Evolutionary conservation across 345 rosid species (phyloP).

Genomic region (Populus tremula): DNA sequence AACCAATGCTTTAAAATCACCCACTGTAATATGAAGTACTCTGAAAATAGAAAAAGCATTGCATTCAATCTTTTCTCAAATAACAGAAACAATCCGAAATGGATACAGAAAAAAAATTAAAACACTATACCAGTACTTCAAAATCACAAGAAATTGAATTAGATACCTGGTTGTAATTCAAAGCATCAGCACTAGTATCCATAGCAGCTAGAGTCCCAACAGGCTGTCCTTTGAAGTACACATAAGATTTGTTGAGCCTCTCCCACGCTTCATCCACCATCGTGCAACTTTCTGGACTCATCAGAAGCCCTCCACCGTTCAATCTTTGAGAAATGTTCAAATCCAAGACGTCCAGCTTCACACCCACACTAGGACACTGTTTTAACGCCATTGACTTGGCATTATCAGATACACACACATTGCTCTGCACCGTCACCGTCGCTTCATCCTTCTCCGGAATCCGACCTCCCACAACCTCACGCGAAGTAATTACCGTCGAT

Average conservation of each 20-base stretch:
- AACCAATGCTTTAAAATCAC: no score
- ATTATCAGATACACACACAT: slow-evolving; percentile 7
- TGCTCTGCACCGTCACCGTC: slow-evolving; percentile 15
- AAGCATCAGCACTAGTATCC: slow-evolving; percentile 42
- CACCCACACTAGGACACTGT: slow-evolving; percentile 39
- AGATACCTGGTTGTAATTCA: slow-evolving; percentile 54
- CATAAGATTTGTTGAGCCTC: slow-evolving; percentile 34
- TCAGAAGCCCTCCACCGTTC: slow-evolving; percentile 13
- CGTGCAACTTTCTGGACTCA: slow-evolving; percentile 20
- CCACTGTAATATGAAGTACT: no score
- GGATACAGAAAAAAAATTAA: background rate
- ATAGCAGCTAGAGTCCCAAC: slow-evolving; percentile 54
- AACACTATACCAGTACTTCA: no score
- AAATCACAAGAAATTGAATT: background rate
- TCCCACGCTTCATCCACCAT: slow-evolving; percentile 59
- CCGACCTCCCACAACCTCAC: background rate
- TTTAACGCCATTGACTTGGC: slow-evolving; percentile 16
- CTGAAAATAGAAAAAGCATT: no score
- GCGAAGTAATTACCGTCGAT: background rate
- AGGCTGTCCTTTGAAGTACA: slow-evolving; percentile 40
- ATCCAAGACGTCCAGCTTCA: slow-evolving; percentile 26
- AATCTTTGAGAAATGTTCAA: slow-evolving; percentile 12
- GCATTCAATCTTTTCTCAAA: background rate
- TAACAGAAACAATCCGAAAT: background rate
- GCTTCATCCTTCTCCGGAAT: slow-evolving; percentile 10